Base-by-base conservation (phyloP, 495 filamentous ascomycete species). In the Halenospora varia region DNA sequence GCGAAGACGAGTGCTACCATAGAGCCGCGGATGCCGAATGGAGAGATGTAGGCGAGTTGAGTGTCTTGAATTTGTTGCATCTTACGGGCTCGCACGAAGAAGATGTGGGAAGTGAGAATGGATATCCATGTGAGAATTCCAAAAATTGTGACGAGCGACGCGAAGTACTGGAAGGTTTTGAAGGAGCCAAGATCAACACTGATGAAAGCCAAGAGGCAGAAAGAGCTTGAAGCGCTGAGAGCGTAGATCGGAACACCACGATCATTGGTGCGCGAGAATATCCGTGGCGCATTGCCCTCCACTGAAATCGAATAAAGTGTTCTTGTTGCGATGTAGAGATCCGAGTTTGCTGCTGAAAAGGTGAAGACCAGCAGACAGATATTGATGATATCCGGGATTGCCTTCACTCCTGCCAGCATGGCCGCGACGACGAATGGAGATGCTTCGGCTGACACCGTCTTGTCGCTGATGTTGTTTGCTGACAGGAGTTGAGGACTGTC, bases 271-370 rank as follows among this genome's bases (percentile, higher is more conserved):
- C 58, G 70, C 22, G 76, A 67, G 63, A 91, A 81, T 50, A 85
- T 61, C 0, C 64, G 66, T 0, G 88, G 88, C 0, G 88, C 88
- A 45, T 87, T 84, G 3, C 85, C 80, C 56, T 84, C 75, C 40
- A 77, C 58, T 1, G 87, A 83, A 56, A 89, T 77, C 17, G 82
- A 82, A 63, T 88, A 90, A 2, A 93, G 77, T 39, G 85, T 83
- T 11, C 90, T 81, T 0, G 85, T 88, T 9, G 85, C 87, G 50
- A 86, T 90, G 73, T 90, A 93, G 45, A 92, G 75, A 77, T 88
- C 90, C 1, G 88, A 86, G 62, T 93, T 95, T 44, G 82, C 89
- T 0, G 84, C 80, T 1, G 85, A 88, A 61, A 80, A 81, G 3
- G 82, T 86, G 2, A 84, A 82, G 48, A 79, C 84, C 25, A 90